Base-by-base conservation (phyloP, 768 basidiomycete genomes). In the Chalciporus chontae region DNA sequence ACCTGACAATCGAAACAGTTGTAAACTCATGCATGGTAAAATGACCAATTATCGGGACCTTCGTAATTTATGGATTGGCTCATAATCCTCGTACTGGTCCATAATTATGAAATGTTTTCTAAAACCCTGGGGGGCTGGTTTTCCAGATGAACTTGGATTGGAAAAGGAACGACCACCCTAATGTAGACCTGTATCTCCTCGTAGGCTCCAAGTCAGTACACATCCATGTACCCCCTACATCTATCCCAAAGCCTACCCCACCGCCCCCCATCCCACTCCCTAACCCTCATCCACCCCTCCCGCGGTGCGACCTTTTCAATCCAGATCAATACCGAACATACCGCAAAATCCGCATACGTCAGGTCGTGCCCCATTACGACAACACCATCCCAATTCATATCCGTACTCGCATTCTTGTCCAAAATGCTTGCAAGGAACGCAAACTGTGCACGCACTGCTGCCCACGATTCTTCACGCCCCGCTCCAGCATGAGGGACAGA, bases 311-410 rank as follows among this genome's bases (percentile, higher is more conserved):
- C 79, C 42, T 78, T 73, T 62, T 87, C 81, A 37, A 88, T 82
- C 85, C 85, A 90, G 40, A 88, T 77, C 37, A 89, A 66, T 15
- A 85, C 76, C 0, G 87, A 79, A 55, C 84, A 86, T 18, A 90
- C 66, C 5, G 84, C 80, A 60, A 89, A 88, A 56, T 89, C 87
- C 2, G 84, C 84, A 55, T 87, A 87, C 9, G 78, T 80, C 43
- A 87, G 73, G 17, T 85, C 81, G 31, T 74, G 70, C 4, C 86
- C 87, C 75, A 81, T 81, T 14, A 70, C 79, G 29, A 87, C 82
- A 9, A 79, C 69, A 2, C 83, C 83, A 54, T 85, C 70, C 3
- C 82, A 81, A 56, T 83, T 81, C 4, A 81, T 79, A 46, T 86
- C 84, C n/a, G 53, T 51, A 0, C 75, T 74, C 6, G 65, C 55